These are phyloP conservation scores for Nicotiana sylvestris DNA, from an alignment of 257 asterid species.

Conservation along the genomic window DNA sequence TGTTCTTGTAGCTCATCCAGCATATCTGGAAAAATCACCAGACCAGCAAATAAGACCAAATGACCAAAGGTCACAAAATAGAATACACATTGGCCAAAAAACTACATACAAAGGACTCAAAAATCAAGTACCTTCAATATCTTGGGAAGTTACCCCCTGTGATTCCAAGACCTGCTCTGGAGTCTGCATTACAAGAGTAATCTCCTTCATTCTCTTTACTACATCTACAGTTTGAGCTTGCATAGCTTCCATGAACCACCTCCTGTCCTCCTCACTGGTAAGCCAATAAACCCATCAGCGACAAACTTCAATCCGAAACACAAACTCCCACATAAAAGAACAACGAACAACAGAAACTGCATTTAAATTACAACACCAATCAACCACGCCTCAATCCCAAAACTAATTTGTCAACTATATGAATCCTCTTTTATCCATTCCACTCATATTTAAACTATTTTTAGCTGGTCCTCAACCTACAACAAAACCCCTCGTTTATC, in stretches of 20 bases:
- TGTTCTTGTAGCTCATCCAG: slow-evolving; percentile 95
- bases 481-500: not conserved
- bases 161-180: slow-evolving; percentile 77
- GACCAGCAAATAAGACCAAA: not conserved
- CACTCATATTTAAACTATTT: not conserved
- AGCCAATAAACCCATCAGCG: not conserved
- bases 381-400: not conserved
- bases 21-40: slow-evolving; percentile 42
- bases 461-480: not conserved
- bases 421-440: not conserved
- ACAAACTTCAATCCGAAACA: not conserved
- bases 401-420: not conserved
- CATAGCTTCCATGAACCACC: slow-evolving; percentile 97
- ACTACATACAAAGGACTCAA: not conserved
- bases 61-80: not conserved
- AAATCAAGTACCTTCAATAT: slow-evolving; percentile 55
- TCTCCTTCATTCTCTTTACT: slow-evolving; percentile 81
- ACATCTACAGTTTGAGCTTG: slow-evolving; percentile 87
- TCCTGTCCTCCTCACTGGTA: slow-evolving; percentile 79
- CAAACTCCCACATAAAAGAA: not conserved
- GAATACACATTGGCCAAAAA: not conserved
- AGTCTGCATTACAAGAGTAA: slow-evolving; percentile 78
- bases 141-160: slow-evolving; percentile 77
- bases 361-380: not conserved
- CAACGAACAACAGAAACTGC: not conserved